Evolutionary conservation across 768 basidiomycete genomes (phyloP).

Genomic region (Leccinum sublutescens): DNA sequence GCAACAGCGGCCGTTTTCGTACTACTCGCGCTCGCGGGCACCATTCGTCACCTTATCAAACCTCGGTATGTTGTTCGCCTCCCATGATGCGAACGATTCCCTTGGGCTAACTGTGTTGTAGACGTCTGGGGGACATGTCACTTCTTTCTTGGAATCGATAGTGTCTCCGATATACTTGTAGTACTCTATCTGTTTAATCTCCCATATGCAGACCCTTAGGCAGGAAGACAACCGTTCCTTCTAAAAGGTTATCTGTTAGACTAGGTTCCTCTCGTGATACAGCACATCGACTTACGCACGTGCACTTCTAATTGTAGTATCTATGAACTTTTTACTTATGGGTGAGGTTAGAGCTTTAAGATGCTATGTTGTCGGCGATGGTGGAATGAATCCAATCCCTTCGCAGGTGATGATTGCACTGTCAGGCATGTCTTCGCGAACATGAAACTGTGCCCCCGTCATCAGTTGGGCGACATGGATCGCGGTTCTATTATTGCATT

Average conservation of each 20-base stretch:
- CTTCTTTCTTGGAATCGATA: constrained; percentile 81
- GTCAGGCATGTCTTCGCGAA: constrained; percentile 44
- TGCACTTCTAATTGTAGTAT: constrained; percentile 25
- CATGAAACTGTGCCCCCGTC: constrained; percentile 61
- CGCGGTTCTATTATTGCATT: constrained; percentile 46
- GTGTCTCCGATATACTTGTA: background rate
- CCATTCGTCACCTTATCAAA: constrained; percentile 88
- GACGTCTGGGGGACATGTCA: constrained; percentile 85
- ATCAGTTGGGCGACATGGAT: constrained; percentile 72
- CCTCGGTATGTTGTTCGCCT: constrained; percentile 61
- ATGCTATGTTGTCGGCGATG: background rate
- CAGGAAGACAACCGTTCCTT: no score
- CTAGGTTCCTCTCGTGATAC: constrained; percentile 22
- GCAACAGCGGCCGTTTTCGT: constrained; percentile 86
- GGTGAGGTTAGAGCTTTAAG: background rate
- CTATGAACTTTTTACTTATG: constrained; percentile 3
- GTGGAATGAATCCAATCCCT: constrained; percentile 57
- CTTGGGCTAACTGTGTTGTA: constrained; percentile 27
- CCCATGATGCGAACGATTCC: background rate
- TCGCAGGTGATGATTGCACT: constrained; percentile 53
- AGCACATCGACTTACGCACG: constrained; percentile 4
- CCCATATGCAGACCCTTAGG: no score
- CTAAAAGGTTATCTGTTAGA: constrained; percentile 3
- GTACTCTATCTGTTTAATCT: constrained; percentile 18
- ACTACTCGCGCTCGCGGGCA: constrained; percentile 80